Base-by-base conservation (phyloP, 176 grass and related monocot genomes). In the Poa annua region DNA sequence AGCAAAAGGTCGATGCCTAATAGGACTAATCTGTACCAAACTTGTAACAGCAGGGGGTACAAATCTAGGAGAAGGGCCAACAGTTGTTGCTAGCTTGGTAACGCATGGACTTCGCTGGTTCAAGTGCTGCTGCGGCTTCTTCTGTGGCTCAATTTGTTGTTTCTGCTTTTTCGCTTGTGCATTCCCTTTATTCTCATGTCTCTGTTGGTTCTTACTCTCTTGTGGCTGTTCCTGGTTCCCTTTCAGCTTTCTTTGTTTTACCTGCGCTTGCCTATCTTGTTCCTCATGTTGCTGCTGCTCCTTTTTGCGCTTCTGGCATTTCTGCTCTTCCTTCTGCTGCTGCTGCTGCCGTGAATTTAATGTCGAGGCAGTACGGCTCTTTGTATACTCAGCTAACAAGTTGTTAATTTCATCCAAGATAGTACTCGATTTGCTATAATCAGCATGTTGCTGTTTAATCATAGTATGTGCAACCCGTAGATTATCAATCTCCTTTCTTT, bases 301-400 rank as follows among this genome's bases (percentile, higher is more conserved):
- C 48, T 57, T 84, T 26, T 84, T 88, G 59, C 69, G 68, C 87
- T 88, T 88, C 79, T n/a, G 77, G n/a, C 61, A 17, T 35, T 13
- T 60, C 52, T 54, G 44, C 21, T 81, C 60, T 52, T 85, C 29
- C 33, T 85, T 45, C 47, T 72, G 74, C 39, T 79, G 39, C 26
- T 80, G 39, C 13, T 78, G 53, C 61, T 69, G 77, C 15, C 25
- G 48, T 65, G 81, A 32, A 67, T 85, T 77, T 49, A 53, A 77
- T 81, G 50, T 77, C 35, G 45, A 77, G 8, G 35, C 35, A 47
- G 38, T 13, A 57, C 47, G 68, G 16, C 72, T 87, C 57, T 50
- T 86, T 75, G 49, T 9, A 52, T 80, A 79, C 32, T 42, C 24
- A 79, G 55, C 26, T 68, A 89, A 42, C 34, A 92, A 45, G 22